Base-by-base conservation (phyloP, 2,329 filamentous ascomycete genomes). In the Epichloe typhina region DNA sequence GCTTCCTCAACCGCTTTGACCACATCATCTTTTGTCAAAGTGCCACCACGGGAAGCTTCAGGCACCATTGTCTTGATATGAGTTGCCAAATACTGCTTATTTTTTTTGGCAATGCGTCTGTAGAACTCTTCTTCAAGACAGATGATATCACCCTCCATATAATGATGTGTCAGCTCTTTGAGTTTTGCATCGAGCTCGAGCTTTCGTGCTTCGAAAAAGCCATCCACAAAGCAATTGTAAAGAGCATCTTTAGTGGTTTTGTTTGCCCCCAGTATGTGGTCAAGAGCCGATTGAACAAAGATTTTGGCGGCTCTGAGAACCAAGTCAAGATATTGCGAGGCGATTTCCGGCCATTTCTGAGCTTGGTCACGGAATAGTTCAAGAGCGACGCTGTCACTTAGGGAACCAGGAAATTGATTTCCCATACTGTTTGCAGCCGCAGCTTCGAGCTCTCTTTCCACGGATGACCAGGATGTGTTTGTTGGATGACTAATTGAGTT, bases 101-200 rank as follows among this genome's bases (percentile, higher is more conserved):
- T 17, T 23, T 42, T 3, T 21, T 33, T 50, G 5, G 44, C 44
- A 17, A 47, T 37, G 31, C 44, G 39, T 13, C 36, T 48, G 1
- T 42, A 38, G 12, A 51, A 51, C 26, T 47, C 38, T 9, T 47
- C 50, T 9, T 51, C 50, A 6, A 65, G 57, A 7, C 63, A 62
- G 17, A 65, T 55, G 0, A 61, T 62, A 13, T 64, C 61, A 1
- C 68, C 69, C 3, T 59, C 54, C 3, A 53, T 49, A 47, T 70
- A 71, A 3, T 70, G 68, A 1, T 50, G 54, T 0, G 73, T 57
- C 0, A 75, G 55, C 47, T 74, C 70, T 0, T 65, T 52, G 0
- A 73, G 52, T 53, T 72, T 74, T 0, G 53, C 21, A 52, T 53
- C 35, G 54, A 42, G 37, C 5, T 51, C 44, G 53, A 50, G 12